Evolutionary conservation across 106 monocot genomes (phyloP), one percentile per base, ranked within the genome.

Genomic region (Dioscorea zingiberensis): DNA sequence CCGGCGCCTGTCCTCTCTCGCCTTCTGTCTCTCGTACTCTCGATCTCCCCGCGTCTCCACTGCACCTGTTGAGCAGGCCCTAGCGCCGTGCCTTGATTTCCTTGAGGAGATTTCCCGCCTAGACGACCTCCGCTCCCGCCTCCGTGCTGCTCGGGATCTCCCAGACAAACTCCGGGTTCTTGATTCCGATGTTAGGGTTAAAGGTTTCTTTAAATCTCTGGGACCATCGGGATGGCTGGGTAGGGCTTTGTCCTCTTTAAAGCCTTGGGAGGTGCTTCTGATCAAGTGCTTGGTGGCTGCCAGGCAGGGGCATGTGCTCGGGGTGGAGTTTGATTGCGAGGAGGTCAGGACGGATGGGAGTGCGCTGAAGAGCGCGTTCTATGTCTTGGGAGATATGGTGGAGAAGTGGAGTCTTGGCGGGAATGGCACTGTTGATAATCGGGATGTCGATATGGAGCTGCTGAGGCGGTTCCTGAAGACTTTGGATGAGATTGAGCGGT

Each of bases 221-320:
- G 38, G 38, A 38, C 38, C 67, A 18, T 49, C 49, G 18, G 46
- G 66, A 4, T 25, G 74, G 63, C 27, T 58, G 45, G 21, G 25
- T 17, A 27, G 48, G 55, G 64, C 68, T 24, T 58, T 83, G 67
- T 53, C 29, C 7, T 26, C 25, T 17, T 30, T 91, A 78, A 77
- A 77, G 26, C 45, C 46, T 25, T 47, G 44, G 26, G 81, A 87
- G 69, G 77, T 71, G 27, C 71, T 85, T 57, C 57, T 91, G 77
- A 29, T 92, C 4, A 97, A 91, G 74, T 85, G 83, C 62, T 57
- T 97, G 44, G 85, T 97, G 24, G 88, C 92, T 13, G 95, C 88
- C 1, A 91, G 95, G 18, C 95, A 97, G 73, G 81, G 49, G 55
- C 95, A 97, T 64, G 91, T 92, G 54, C 70, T 95, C 12, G 85